A percentile compares a stretch with the other conserved stretches of the same genome.
These are phyloP conservation scores for Diplogelasinospora grovesii DNA, from an alignment of 495 filamentous ascomycete genomes.

Conservation along the genomic window DNA sequence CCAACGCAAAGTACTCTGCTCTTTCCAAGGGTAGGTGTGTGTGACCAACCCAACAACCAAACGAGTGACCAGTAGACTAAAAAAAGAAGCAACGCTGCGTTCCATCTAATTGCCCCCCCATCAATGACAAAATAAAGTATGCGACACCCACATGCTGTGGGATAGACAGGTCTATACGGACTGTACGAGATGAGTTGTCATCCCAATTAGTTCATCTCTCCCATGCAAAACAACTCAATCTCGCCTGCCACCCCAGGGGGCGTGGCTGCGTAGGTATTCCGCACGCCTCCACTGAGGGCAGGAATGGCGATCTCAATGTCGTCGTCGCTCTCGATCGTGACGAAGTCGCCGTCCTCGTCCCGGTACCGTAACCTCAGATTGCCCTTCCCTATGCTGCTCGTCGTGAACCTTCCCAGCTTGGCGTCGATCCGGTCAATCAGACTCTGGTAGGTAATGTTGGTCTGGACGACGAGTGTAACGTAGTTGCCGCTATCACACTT, in stretches of 20 bases:
- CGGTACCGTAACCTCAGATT: slow-evolving; percentile 78
- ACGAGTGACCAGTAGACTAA: too few species aligned
- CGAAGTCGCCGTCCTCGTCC: slow-evolving; percentile 88
- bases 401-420: slow-evolving; percentile 78
- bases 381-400: slow-evolving; percentile 68
- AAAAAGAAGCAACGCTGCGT: too few species aligned
- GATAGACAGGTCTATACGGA: too few species aligned
- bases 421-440: slow-evolving; percentile 95
- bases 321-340: slow-evolving; percentile 89
- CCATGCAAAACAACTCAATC: slow-evolving; percentile 68
- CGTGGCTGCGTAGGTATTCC: slow-evolving; percentile 53
- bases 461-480: slow-evolving; percentile 85
- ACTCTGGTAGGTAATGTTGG: slow-evolving; percentile 86
- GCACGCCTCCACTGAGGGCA: slow-evolving; percentile 77
- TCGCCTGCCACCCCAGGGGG: slow-evolving; percentile 77
- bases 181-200: too few species aligned
- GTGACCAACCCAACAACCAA: too few species aligned
- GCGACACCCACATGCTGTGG: too few species aligned
- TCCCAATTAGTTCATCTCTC: slow-evolving; percentile 20
- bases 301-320: slow-evolving; percentile 91
- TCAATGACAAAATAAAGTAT: too few species aligned
- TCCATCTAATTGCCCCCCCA: too few species aligned
- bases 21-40: too few species aligned
- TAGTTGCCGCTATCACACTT: slow-evolving; percentile 74
- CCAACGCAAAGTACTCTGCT: too few species aligned